phyloP scores from a whole-genome alignment of 805 yeast genomes.

The Candida bentonensis region DNA sequence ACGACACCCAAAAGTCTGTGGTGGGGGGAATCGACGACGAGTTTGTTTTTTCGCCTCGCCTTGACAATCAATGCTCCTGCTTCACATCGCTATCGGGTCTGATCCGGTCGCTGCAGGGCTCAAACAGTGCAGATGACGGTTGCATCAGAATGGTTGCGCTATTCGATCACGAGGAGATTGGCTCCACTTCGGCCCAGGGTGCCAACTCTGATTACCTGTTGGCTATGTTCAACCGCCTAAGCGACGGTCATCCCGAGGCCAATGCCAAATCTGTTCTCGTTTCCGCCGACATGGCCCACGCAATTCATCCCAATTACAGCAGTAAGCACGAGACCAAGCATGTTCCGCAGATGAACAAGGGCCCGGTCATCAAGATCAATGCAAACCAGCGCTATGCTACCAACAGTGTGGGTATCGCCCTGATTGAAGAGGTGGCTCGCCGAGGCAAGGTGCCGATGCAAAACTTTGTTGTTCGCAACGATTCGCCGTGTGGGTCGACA shows the following conservation, averaged over 20 bases:
- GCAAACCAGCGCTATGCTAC: constrained; percentile 95
- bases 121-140: constrained; percentile 22
- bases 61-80: constrained; percentile 84
- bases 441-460: constrained; percentile 68
- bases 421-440: constrained; percentile 60
- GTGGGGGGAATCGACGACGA: constrained; percentile 86
- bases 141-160: constrained; percentile 65
- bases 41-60: constrained; percentile 79
- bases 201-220: constrained; percentile 89
- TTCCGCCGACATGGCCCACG: constrained; percentile 95
- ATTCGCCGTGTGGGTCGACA: constrained; percentile 90
- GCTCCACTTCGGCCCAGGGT: constrained; percentile 90
- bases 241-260: constrained; percentile 22
- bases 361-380: constrained; percentile 86
- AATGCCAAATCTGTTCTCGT: constrained; percentile 60
- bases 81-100: constrained; percentile 66
- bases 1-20: constrained; percentile 70
- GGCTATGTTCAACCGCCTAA: constrained; percentile 55
- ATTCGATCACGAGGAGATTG: constrained; percentile 94
- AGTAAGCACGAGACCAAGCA: constrained; percentile 64
- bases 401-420: constrained; percentile 75
- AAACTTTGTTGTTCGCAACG: constrained; percentile 81
- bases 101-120: constrained; percentile 31
- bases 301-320: constrained; percentile 85
- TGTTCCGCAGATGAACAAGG: constrained; percentile 68